These are phyloP conservation scores for Coniferiporia weirii DNA, from an alignment of 1,284 basidiomycete genomes.

Conservation along the genomic window DNA sequence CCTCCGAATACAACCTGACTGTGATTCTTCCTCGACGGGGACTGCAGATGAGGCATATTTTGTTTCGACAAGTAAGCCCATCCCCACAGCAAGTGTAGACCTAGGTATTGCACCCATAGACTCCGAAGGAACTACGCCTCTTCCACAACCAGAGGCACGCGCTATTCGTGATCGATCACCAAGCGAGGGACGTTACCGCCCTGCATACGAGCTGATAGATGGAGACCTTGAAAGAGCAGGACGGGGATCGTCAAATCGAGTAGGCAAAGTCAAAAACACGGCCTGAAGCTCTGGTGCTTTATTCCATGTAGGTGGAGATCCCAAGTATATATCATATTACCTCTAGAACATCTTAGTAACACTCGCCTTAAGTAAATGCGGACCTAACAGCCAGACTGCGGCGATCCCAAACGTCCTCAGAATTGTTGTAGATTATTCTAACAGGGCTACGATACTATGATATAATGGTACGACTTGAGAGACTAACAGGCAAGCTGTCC, in stretches of 20 bases:
- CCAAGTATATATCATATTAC: not conserved
- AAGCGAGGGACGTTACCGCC: constrained; percentile 44
- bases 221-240: constrained; percentile 72
- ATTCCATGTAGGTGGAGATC: not conserved
- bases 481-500: too few relatives aligned
- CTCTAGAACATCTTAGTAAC: not conserved
- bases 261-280: not conserved
- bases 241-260: constrained; percentile 29
- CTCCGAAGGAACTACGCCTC: constrained; percentile 10
- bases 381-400: not conserved
- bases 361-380: not conserved
- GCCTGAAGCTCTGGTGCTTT: not conserved
- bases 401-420: not conserved
- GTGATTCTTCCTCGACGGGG: constrained; percentile 9
- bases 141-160: not conserved
- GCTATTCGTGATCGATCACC: constrained; percentile 13
- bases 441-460: not conserved
- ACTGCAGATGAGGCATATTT: constrained; percentile 18
- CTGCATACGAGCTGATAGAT: constrained; percentile 79
- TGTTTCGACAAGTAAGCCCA: too few relatives aligned
- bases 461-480: not conserved
- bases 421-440: not conserved
- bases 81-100: not conserved
- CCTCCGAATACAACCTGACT: constrained; percentile 41
- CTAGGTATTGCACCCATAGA: not conserved